Base-by-base conservation (phyloP, 805 yeast species). In the Candida silvicultrix region DNA sequence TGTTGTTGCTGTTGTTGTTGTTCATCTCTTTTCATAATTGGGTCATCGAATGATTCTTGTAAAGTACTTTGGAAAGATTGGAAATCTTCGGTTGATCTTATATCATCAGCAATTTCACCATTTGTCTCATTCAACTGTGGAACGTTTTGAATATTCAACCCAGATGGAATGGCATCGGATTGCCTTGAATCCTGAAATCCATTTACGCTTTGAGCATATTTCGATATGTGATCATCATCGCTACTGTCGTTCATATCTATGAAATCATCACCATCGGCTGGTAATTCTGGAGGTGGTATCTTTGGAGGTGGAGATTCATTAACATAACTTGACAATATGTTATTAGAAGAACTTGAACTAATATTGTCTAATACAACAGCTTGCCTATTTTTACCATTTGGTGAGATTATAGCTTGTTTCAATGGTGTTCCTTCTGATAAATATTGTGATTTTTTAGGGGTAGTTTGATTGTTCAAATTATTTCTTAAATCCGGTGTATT, bases 301-400 rank as follows among this genome's bases (percentile, higher is more conserved):
- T 40, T 38, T 20, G 57, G 61, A 2, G 57, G 57, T 23, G 62
- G 58, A 10, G 58, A 54, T 4, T 51, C 51, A 38, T 25, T 42
- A 12, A 53, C 46, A 42, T 58, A 57, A 31, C 49, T 54, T 16
- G 60, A 51, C 4, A 58, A 31, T 11, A 56, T 52, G 39, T 56
- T 59, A 31, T 34, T 50, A 6, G 62, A 55, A 14, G 60, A 55
- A 11, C 51, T 46, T 2, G 60, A 54, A 12, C 59, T 53, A 12
- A 51, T 15, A n/a, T 46, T 47, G 19, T 55, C 61, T 16, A 58
- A 28, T 3, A 59, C 54, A n/a, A 50, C 51, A 1, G 56, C 63
- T 35, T 58, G 53, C 44, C 63, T 50, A 34, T 59, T 55, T 16
- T 28, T 28, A 11, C 50, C 53, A 35, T 50, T 52, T 10, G 60